Percentiles rank a stretch among this genome's conserved stretches.
Conservation (phyloP, 2,329 filamentous ascomycete genomes). For the Byssoonygena ceratinophila region DNA sequence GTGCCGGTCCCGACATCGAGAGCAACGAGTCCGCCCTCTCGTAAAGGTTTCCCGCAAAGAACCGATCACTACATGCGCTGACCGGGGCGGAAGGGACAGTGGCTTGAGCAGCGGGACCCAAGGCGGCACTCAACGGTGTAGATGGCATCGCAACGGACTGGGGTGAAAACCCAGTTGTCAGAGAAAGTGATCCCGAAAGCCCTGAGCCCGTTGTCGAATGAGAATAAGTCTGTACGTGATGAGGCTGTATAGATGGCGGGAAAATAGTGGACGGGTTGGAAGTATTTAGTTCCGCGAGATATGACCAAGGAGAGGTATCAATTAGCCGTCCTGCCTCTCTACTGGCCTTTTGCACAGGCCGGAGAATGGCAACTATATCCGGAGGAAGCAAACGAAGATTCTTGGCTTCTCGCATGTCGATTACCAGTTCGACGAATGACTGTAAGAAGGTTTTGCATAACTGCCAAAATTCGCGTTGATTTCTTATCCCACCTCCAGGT, state of each 20-base stretch:
- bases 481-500: constrained; percentile 54
- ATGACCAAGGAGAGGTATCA: constrained; percentile 53
- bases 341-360: constrained; percentile 70
- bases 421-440: constrained; percentile 39
- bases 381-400: constrained; percentile 43
- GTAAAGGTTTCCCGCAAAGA: constrained; percentile 42
- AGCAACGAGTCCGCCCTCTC: constrained; percentile 41
- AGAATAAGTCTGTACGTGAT: constrained; percentile 15
- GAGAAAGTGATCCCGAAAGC: constrained; percentile 16
- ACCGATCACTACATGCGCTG: constrained; percentile 40
- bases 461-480: constrained; percentile 52
- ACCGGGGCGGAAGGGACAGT: constrained; percentile 58
- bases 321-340: constrained; percentile 71
- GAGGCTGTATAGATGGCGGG: constrained; percentile 28
- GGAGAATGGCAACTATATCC: constrained; percentile 63
- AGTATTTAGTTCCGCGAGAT: constrained; percentile 39
- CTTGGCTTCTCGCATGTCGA: constrained; percentile 38
- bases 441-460: constrained; percentile 55
- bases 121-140: constrained; percentile 77
- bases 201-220: constrained; percentile 16
- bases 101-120: constrained; percentile 81
- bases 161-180: constrained; percentile 28
- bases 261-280: constrained; percentile 27
- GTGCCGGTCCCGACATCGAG: constrained; percentile 34
- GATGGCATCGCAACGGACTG: constrained; percentile 58